A percentile compares a stretch with the other conserved stretches of the same genome.
Evolutionary conservation across 441 rosid genomes (phyloP).

Genomic region (Gossypium davidsonii): DNA sequence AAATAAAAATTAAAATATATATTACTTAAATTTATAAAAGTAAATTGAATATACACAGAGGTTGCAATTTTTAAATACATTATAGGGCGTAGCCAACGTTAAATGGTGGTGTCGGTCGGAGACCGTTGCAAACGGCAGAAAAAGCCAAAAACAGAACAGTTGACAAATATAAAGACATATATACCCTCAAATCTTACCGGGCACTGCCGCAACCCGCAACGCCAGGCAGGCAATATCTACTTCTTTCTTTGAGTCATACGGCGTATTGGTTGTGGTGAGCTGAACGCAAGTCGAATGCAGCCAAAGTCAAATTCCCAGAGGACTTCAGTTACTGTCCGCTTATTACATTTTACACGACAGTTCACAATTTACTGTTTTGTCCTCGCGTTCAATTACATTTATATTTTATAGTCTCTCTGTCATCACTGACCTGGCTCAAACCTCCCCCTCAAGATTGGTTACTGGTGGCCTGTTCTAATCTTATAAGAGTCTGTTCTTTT

Average conservation of each 20-base stretch:
- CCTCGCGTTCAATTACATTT: background rate
- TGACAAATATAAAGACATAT: background rate
- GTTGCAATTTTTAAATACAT: no score
- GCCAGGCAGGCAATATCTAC: background rate
- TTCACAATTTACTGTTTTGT: background rate
- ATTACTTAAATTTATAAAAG: no score
- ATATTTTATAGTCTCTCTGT: background rate
- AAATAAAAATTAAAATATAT: no score
- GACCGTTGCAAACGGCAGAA: background rate
- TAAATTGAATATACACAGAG: no score
- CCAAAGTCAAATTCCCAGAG: background rate
- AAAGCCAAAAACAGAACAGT: background rate
- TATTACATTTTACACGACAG: background rate
- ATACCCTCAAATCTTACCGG: background rate
- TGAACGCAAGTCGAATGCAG: no score
- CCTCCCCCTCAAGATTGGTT: slow-evolving; percentile 13
- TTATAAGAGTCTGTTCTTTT: no score
- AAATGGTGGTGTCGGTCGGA: background rate
- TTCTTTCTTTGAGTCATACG: no score
- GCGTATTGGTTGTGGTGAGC: no score
- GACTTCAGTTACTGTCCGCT: background rate
- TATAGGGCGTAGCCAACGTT: no score
- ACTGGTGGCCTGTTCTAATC: slow-evolving; percentile 20
- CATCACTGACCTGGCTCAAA: background rate
- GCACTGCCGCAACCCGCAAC: background rate